Percentiles rank a stretch among this genome's conserved stretches.
Conservation (phyloP, 2,329 filamentous ascomycete genomes). For the Pseudofabraea citricarpa region DNA sequence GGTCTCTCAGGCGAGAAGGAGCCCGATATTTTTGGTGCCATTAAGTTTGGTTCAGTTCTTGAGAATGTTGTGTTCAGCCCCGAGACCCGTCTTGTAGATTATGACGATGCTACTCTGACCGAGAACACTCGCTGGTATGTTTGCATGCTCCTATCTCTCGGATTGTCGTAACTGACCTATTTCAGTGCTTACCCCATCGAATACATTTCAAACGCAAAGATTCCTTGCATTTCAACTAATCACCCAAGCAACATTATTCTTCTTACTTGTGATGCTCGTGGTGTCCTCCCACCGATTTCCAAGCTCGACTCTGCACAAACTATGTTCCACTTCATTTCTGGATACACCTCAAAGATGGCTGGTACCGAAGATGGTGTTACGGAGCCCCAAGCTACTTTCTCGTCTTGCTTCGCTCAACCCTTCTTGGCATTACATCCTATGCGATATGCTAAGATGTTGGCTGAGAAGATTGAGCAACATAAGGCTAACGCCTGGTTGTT, state of each 20-base stretch:
- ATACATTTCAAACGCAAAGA: slow-evolving; percentile 98
- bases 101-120: slow-evolving; percentile 89
- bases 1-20: slow-evolving; percentile 98
- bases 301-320: slow-evolving; percentile 93
- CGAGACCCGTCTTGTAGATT: slow-evolving; percentile 83
- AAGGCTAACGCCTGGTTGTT: slow-evolving; percentile 96
- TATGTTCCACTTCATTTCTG: slow-evolving; percentile 99
- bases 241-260: slow-evolving; percentile 98
- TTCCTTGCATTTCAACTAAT: slow-evolving; percentile 81
- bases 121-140: slow-evolving; percentile 86
- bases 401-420: slow-evolving; percentile 97
- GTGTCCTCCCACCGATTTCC: slow-evolving; percentile 95
- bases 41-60: slow-evolving; percentile 93
- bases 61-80: slow-evolving; percentile 99
- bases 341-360: slow-evolving; percentile 99
- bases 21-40: slow-evolving; percentile 94
- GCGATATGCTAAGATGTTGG: slow-evolving; percentile 98
- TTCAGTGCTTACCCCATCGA: slow-evolving; percentile 88
- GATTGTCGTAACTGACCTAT: too few relatives aligned
- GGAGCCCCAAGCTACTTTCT: slow-evolving; percentile 98
- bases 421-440: slow-evolving; percentile 99
- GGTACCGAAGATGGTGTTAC: slow-evolving; percentile 96
- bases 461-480: slow-evolving; percentile 95
- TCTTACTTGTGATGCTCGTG: slow-evolving; percentile 94
- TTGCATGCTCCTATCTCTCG: background rate